Evolutionary conservation across 1,284 basidiomycete genomes (phyloP).

Genomic region (Singerocomus inundabilis): DNA sequence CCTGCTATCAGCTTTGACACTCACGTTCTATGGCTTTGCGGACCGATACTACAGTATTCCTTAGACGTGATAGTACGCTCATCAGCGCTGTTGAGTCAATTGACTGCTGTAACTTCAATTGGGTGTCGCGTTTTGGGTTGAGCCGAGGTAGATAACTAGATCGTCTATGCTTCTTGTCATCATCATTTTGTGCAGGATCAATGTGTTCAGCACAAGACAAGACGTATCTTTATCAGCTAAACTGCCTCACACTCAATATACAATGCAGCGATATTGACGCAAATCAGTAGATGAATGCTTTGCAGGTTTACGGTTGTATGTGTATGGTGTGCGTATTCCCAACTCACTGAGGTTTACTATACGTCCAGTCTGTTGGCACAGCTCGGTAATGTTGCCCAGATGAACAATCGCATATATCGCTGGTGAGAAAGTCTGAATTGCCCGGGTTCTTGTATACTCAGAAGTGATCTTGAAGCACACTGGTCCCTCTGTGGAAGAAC

Average conservation of each 20-base stretch:
- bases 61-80: constrained; percentile 43
- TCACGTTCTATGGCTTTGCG: constrained; percentile 20
- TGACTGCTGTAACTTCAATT: constrained; percentile 26
- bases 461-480: constrained; percentile 30
- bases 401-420: constrained; percentile 49
- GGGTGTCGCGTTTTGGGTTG: constrained; percentile 37
- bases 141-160: constrained; percentile 42
- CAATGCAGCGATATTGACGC: constrained; percentile 49
- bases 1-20: constrained; percentile 23
- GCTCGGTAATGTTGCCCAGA: constrained; percentile 45
- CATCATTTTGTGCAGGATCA: constrained; percentile 26
- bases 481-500: constrained; percentile 42
- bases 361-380: constrained; percentile 50
- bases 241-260: constrained; percentile 1
- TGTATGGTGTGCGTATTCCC: constrained; percentile 64
- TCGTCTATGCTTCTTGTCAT: background rate
- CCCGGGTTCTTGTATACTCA: constrained; percentile 8
- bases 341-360: constrained; percentile 57
- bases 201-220: constrained; percentile 60
- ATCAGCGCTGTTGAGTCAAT: constrained; percentile 53
- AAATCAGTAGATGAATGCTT: constrained; percentile 58
- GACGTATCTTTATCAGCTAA: background rate
- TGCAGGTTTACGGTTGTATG: constrained; percentile 63
- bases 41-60: constrained; percentile 18
- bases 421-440: constrained; percentile 38